Percentiles rank a stretch among this genome's conserved stretches.
Conservation (phyloP, 2,329 filamentous ascomycete genomes). For the Fusarium tjaetaba region DNA sequence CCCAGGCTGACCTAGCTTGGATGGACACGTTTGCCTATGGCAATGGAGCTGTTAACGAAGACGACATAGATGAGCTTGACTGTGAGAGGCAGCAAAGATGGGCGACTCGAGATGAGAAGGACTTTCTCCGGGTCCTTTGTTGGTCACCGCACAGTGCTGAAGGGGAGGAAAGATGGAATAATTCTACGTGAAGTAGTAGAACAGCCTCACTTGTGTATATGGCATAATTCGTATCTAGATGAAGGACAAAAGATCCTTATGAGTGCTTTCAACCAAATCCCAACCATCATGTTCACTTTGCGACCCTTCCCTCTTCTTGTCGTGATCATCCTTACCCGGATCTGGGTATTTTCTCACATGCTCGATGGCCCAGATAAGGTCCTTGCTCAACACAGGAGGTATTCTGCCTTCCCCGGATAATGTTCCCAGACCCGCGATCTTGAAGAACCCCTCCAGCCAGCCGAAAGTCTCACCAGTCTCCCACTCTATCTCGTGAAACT, state of each 20-base stretch:
- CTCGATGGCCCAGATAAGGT: constrained; percentile 59
- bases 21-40: neutral
- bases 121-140: neutral
- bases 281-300: neutral
- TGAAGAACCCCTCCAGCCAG: constrained; percentile 58
- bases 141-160: neutral
- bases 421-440: constrained; percentile 59
- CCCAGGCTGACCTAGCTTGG: neutral
- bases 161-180: neutral
- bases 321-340: constrained; percentile 35
- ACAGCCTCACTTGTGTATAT: neutral
- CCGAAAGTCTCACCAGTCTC: constrained; percentile 60
- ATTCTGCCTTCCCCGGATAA: constrained; percentile 58
- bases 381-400: constrained; percentile 56
- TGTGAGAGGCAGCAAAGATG: neutral
- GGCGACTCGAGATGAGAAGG: neutral
- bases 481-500: constrained; percentile 65
- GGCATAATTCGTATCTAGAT: neutral
- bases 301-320: neutral
- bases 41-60: neutral
- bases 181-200: neutral
- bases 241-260: neutral
- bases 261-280: constrained; percentile 17
- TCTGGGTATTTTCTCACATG: constrained; percentile 60
- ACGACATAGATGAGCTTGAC: neutral